These are phyloP conservation scores for Coemansia sp. DNA, from an alignment of 192 early-diverging fungal species.

Conservation along the genomic window DNA sequence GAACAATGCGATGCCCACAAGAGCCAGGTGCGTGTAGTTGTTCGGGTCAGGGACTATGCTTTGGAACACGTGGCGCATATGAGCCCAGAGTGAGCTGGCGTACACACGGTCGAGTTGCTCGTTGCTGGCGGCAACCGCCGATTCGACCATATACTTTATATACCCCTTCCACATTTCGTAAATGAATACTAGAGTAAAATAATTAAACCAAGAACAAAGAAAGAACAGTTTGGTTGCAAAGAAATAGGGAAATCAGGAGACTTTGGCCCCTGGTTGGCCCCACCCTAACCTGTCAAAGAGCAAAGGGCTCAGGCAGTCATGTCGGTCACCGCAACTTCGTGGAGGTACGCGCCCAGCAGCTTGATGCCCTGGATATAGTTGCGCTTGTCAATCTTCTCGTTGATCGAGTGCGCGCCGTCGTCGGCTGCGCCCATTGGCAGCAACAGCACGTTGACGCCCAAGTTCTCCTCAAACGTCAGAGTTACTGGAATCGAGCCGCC, in stretches of 20 bases:
- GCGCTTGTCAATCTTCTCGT: slow-evolving; percentile 90
- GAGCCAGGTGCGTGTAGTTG: slow-evolving; percentile 24
- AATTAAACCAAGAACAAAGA: background rate
- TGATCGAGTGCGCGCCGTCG: slow-evolving; percentile 96
- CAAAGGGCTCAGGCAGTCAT: slow-evolving; percentile 11
- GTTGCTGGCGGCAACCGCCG: background rate
- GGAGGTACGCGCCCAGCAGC: slow-evolving; percentile 83
- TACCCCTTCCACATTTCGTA: background rate
- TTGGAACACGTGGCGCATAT: background rate
- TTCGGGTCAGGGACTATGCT: slow-evolving; percentile 19
- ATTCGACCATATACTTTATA: background rate
- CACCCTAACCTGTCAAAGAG: background rate
- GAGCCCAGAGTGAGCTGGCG: background rate
- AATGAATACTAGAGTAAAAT: background rate
- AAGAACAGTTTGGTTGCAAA: background rate
- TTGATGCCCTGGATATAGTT: slow-evolving; percentile 98
- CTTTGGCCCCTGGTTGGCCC: background rate
- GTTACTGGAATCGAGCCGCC: slow-evolving; percentile 98
- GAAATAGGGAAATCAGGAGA: background rate
- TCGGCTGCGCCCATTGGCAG: slow-evolving; percentile 94
- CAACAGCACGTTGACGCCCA: slow-evolving; percentile 86
- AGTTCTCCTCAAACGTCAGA: slow-evolving; percentile 93
- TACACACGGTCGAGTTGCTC: background rate
- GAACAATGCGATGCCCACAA: slow-evolving; percentile 27
- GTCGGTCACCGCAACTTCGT: slow-evolving; percentile 71